These are phyloP conservation scores for Cladophialophora yegresii DNA, from an alignment of 2,329 filamentous ascomycete genomes.

Conservation along the genomic window DNA sequence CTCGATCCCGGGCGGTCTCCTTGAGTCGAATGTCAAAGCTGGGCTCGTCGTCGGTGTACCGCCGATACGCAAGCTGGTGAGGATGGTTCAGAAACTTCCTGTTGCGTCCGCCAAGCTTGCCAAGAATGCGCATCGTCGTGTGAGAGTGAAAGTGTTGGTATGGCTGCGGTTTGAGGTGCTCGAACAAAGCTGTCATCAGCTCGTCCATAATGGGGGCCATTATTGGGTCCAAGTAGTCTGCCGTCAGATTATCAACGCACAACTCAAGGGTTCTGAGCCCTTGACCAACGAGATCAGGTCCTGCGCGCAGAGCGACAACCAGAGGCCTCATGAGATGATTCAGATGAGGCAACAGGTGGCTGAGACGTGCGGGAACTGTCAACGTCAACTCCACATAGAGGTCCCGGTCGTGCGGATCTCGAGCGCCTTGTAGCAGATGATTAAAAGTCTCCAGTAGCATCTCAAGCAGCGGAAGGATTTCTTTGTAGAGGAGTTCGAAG, in stretches of 20 bases:
- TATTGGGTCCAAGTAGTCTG: slow-evolving; percentile 96
- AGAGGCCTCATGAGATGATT: slow-evolving; percentile 96
- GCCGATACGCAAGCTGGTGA: slow-evolving; percentile 77
- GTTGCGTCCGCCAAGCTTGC: slow-evolving; percentile 93
- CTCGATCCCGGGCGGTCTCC: slow-evolving; percentile 82
- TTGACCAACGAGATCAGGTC: slow-evolving; percentile 91
- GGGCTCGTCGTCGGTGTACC: slow-evolving; percentile 81
- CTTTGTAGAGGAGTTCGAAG: slow-evolving; percentile 97
- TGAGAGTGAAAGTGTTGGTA: slow-evolving; percentile 98
- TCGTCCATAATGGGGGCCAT: slow-evolving; percentile 99
- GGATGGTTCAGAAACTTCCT: slow-evolving; percentile 92
- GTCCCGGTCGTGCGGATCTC: slow-evolving; percentile 87
- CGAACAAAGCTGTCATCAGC: slow-evolving; percentile 95
- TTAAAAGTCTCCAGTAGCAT: slow-evolving; percentile 98
- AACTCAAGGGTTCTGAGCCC: slow-evolving; percentile 90
- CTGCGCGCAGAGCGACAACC: slow-evolving; percentile 89
- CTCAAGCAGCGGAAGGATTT: slow-evolving; percentile 91
- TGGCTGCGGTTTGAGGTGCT: slow-evolving; percentile 88
- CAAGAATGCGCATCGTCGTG: slow-evolving; percentile 94
- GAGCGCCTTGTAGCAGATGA: slow-evolving; percentile 84
- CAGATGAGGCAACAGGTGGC: slow-evolving; percentile 90
- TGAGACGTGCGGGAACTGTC: slow-evolving; percentile 90
- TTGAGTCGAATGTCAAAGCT: slow-evolving; percentile 88
- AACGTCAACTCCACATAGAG: slow-evolving; percentile 96
- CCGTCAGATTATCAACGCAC: slow-evolving; percentile 96